Conservation (phyloP, 768 basidiomycete genomes). For the Strobilomyces confusus region DNA sequence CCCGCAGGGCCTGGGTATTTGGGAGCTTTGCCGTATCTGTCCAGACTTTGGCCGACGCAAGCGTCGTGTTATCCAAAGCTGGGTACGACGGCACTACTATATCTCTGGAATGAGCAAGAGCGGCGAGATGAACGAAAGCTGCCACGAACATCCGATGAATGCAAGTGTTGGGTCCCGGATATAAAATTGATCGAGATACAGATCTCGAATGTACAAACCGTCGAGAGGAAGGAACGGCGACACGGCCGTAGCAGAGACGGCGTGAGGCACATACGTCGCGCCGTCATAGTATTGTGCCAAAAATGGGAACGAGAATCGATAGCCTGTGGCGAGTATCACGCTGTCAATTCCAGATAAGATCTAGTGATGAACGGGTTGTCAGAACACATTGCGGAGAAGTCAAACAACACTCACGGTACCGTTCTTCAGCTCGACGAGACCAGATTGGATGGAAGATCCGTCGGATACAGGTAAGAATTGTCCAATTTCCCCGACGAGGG, state of each 20-base stretch:
- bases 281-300: conserved; percentile 15
- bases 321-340: conserved; percentile 13
- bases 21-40: conserved; percentile 12
- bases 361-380: neutral
- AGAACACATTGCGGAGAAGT: no score
- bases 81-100: no score
- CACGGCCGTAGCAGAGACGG: neutral
- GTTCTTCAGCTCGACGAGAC: conserved; percentile 14
- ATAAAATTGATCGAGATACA: conserved; percentile 15
- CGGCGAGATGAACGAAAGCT: no score
- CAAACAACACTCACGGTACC: conserved; percentile 1
- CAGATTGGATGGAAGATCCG: conserved; percentile 10
- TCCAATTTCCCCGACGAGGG: conserved; percentile 11
- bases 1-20: neutral
- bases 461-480: conserved; percentile 5
- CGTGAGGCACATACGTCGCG: neutral
- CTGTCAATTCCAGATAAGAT: conserved; percentile 3
- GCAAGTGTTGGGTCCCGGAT: conserved; percentile 12
- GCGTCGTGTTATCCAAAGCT: no score
- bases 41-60: conserved; percentile 16
- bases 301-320: conserved; percentile 13
- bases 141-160: conserved; percentile 5
- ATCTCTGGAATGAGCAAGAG: no score
- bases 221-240: conserved; percentile 2
- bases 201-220: conserved; percentile 8